Percentiles rank a stretch among this genome's conserved stretches.
Conservation (phyloP, 2,329 filamentous ascomycete species). For the Magnaporthiopsis rhizophila region DNA sequence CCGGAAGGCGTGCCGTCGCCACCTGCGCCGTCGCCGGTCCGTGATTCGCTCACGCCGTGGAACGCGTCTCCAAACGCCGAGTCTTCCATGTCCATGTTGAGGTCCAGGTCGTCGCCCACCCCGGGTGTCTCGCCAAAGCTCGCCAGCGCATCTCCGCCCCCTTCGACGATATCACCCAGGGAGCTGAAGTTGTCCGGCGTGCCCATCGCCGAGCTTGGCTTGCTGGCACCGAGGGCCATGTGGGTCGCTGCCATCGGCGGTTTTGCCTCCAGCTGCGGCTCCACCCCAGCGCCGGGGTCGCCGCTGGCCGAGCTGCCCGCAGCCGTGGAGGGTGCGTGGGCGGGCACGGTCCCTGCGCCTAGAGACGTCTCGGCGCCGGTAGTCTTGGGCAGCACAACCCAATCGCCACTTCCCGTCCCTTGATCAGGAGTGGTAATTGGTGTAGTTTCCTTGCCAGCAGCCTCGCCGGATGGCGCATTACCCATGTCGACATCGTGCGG, state of each 20-base stretch:
- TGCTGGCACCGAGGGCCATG: slow-evolving; percentile 17
- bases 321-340: slow-evolving; percentile 16
- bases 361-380: neutral
- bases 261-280: neutral
- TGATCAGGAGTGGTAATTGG: slow-evolving; percentile 39
- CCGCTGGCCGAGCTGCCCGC: slow-evolving; percentile 2
- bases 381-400: slow-evolving; percentile 66
- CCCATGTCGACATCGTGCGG: slow-evolving; percentile 45
- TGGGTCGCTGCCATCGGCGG: neutral
- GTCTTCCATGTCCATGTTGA: slow-evolving; percentile 65
- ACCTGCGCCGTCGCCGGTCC: slow-evolving; percentile 5
- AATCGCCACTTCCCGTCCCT: slow-evolving; percentile 53
- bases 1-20: neutral
- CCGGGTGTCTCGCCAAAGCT: slow-evolving; percentile 48
- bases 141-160: slow-evolving; percentile 58
- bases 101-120: slow-evolving; percentile 57
- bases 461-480: slow-evolving; percentile 32
- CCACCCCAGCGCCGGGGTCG: neutral
- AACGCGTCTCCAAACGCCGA: slow-evolving; percentile 81
- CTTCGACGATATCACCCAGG: slow-evolving; percentile 59
- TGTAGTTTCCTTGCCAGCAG: slow-evolving; percentile 22
- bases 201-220: slow-evolving; percentile 32
- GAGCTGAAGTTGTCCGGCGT: slow-evolving; percentile 53
- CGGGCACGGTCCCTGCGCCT: slow-evolving; percentile 1
- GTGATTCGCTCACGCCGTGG: slow-evolving; percentile 46